These are phyloP conservation scores for Yamagishiella unicocca DNA, from an alignment of 139 green algal species.

Conservation along the genomic window DNA sequence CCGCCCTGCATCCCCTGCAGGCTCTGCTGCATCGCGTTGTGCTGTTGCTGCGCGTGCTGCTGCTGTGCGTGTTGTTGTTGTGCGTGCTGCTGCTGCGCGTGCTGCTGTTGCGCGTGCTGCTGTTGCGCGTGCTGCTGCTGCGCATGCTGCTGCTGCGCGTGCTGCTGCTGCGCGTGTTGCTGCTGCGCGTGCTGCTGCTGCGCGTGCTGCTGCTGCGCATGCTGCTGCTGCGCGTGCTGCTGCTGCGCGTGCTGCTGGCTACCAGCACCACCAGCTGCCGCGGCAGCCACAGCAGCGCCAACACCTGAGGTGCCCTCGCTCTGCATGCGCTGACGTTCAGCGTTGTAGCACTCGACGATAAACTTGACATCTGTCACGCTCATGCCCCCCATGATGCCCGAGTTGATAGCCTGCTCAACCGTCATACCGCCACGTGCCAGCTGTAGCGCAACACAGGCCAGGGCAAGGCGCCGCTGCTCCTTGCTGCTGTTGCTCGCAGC, in stretches of 20 bases:
- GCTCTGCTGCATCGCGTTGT: too few relatives aligned
- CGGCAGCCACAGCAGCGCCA: background rate
- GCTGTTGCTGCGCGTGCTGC: too few relatives aligned
- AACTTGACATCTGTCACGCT: conserved; percentile 64
- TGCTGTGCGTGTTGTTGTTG: too few relatives aligned
- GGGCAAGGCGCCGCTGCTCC: conserved; percentile 63
- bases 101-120: too few relatives aligned
- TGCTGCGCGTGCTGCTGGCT: too few relatives aligned
- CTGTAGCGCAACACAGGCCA: conserved; percentile 67
- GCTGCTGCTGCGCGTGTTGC: too few relatives aligned
- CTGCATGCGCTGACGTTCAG: conserved; percentile 53
- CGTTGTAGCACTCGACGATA: conserved; percentile 68
- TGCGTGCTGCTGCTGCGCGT: too few relatives aligned
- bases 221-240: too few relatives aligned
- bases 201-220: too few relatives aligned
- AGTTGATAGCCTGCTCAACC: conserved; percentile 66
- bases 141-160: too few relatives aligned
- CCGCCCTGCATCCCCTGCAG: background rate
- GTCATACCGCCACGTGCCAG: conserved; percentile 56
- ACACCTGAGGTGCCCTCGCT: conserved; percentile 4
- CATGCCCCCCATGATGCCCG: conserved; percentile 70
- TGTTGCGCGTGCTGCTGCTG: too few relatives aligned
- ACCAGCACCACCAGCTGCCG: background rate
- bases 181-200: too few relatives aligned
- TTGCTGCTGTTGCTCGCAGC: conserved; percentile 39